Evolutionary conservation across 352 stramenopile genomes (phyloP).

Genomic region (Peronospora farinosa): DNA sequence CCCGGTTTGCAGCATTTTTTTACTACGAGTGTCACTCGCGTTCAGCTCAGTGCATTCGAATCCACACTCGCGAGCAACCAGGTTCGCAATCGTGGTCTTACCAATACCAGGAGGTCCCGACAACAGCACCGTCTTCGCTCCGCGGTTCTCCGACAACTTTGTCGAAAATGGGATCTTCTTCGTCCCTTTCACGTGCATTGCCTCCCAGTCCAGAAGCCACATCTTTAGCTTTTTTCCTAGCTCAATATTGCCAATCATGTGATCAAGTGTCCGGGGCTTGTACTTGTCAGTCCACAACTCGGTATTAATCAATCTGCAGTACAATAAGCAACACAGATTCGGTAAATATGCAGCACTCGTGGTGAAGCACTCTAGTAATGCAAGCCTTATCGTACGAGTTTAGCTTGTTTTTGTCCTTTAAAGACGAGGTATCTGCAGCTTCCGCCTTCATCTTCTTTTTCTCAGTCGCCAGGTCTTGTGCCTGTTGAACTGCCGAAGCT

Average conservation of each 20-base stretch:
- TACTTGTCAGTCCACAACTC: constrained; percentile 96
- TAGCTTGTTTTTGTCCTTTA: constrained; percentile 58
- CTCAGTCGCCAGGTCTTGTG: constrained; percentile 45
- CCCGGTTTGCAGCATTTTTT: constrained; percentile 90
- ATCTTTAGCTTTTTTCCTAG: constrained; percentile 79
- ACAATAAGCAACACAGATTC: constrained; percentile 3
- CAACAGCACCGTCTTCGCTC: constrained; percentile 91
- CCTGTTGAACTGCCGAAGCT: constrained; percentile 53
- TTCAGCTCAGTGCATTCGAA: constrained; percentile 96
- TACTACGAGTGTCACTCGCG: constrained; percentile 95
- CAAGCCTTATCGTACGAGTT: constrained; percentile 28
- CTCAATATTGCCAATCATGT: constrained; percentile 93
- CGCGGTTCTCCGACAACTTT: constrained; percentile 83
- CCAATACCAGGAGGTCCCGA: constrained; percentile 94
- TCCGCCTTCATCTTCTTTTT: constrained; percentile 53
- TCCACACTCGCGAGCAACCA: constrained; percentile 87
- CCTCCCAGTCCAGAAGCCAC: constrained; percentile 83
- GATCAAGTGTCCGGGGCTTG: constrained; percentile 83
- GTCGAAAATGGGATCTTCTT: constrained; percentile 76
- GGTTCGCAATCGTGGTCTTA: constrained; percentile 94
- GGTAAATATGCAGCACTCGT: constrained; percentile 1
- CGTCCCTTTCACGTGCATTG: constrained; percentile 74
- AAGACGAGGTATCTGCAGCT: constrained; percentile 22
- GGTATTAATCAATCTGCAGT: constrained; percentile 36
- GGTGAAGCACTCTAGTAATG: background rate